Percentiles rank a stretch among this genome's conserved stretches.
Evolutionary conservation across 2,329 filamentous ascomycete species (phyloP).

Genomic region (Alternaria arborescens): DNA sequence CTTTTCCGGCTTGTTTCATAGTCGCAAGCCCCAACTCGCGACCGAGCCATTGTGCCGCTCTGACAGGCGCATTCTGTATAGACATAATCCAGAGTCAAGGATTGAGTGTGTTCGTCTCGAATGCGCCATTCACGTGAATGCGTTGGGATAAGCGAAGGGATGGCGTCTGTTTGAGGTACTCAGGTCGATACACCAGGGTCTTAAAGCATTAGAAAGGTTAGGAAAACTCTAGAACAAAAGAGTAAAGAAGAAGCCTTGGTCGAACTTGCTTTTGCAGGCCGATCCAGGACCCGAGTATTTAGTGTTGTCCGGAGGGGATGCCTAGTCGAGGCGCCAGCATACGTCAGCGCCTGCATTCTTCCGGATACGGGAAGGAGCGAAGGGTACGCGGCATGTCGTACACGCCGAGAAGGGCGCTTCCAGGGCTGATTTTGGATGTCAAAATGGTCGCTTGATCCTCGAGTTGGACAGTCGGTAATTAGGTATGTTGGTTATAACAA

Average conservation of each 20-base stretch:
- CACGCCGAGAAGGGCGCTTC: constrained; percentile 6
- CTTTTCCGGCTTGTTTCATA: constrained; percentile 36
- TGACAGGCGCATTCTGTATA: constrained; percentile 8
- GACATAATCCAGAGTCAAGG: constrained; percentile 24
- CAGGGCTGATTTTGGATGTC: neutral
- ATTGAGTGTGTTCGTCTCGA: neutral
- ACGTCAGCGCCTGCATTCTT: constrained; percentile 18
- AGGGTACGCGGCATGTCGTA: constrained; percentile 1
- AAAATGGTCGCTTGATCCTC: neutral
- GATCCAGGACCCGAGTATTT: constrained; percentile 10
- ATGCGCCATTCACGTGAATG: constrained; percentile 10
- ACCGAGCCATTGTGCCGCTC: constrained; percentile 31
- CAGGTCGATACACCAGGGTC: neutral
- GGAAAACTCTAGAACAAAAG: neutral
- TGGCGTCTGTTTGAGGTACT: neutral
- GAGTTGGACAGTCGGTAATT: neutral
- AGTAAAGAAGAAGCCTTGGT: neutral
- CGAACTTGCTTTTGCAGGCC: constrained; percentile 10
- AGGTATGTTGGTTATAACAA: neutral
- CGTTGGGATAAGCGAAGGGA: neutral
- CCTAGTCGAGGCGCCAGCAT: constrained; percentile 10
- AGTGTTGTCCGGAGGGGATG: constrained; percentile 20
- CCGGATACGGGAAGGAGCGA: constrained; percentile 14
- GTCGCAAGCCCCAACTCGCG: constrained; percentile 43
- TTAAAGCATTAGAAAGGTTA: neutral